Conservation (phyloP, 345 rosid species). For the Pistacia atlantica region DNA sequence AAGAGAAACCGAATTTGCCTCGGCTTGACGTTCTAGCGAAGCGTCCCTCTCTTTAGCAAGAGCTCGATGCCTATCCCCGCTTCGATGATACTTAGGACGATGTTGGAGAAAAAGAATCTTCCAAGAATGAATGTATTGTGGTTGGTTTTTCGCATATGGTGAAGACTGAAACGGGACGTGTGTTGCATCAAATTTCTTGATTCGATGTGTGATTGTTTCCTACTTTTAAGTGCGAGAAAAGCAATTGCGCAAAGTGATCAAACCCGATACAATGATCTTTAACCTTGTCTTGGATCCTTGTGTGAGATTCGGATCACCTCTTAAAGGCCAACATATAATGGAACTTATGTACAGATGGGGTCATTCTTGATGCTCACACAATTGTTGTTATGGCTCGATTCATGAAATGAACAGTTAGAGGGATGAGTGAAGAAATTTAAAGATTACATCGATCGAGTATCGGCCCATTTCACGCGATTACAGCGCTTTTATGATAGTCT, state of each 20-base stretch:
- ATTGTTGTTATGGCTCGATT: constrained; percentile 56
- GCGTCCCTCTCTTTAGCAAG: constrained; percentile 63
- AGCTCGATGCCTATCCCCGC: constrained; percentile 63
- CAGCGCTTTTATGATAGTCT: constrained; percentile 60
- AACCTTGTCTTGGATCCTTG: constrained; percentile 80
- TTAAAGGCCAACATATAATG: constrained; percentile 71
- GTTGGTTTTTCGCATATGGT: constrained; percentile 70
- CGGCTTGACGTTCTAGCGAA: constrained; percentile 45
- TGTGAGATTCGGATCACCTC: constrained; percentile 59
- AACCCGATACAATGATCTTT: constrained; percentile 67
- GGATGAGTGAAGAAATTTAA: constrained; percentile 75
- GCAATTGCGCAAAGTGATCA: constrained; percentile 31
- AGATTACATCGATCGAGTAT: constrained; percentile 47
- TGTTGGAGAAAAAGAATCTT: constrained; percentile 51
- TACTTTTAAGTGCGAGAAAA: constrained; percentile 24
- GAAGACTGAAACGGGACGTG: constrained; percentile 70
- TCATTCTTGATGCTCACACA: constrained; percentile 76
- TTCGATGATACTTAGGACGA: constrained; percentile 51
- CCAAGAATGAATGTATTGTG: constrained; percentile 37
- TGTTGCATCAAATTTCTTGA: constrained; percentile 66
- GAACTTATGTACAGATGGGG: constrained; percentile 61
- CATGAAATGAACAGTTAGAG: constrained; percentile 77
- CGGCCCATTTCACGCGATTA: constrained; percentile 54
- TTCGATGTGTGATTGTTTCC: constrained; percentile 54
- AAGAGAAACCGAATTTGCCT: constrained; percentile 45